A percentile compares a stretch with the other conserved stretches of the same genome.
Conservation (phyloP, 2,329 filamentous ascomycete genomes). For the Dissoconium aciculare region DNA sequence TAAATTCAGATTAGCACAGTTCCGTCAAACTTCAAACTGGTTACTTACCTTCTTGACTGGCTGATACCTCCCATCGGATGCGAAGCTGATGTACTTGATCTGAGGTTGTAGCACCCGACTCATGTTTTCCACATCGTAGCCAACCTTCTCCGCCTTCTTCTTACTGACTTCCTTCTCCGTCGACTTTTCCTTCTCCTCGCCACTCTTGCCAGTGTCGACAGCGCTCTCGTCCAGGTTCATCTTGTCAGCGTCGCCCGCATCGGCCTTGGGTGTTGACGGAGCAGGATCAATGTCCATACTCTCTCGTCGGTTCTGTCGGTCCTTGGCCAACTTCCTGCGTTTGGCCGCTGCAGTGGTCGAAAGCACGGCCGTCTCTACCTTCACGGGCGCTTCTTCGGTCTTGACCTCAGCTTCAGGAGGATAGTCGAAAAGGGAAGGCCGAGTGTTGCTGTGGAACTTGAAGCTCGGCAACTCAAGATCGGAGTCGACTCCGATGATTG, state of each 20-base stretch:
- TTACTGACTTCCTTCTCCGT: conserved; percentile 58
- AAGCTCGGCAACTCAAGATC: conserved; percentile 86
- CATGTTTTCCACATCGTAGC: conserved; percentile 95
- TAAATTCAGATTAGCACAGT: too few species aligned
- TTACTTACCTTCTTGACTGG: conserved; percentile 72
- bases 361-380: conserved; percentile 88
- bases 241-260: conserved; percentile 49
- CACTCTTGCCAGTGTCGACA: conserved; percentile 26
- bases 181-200: conserved; percentile 25
- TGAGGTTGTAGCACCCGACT: conserved; percentile 81
- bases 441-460: conserved; percentile 90
- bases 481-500: conserved; percentile 86
- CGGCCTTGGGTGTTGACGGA: conserved; percentile 55
- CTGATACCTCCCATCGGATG: conserved; percentile 67
- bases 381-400: conserved; percentile 77
- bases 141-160: conserved; percentile 87
- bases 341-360: conserved; percentile 96
- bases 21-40: too few species aligned
- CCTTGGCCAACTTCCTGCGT: conserved; percentile 84
- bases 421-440: conserved; percentile 93
- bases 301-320: conserved; percentile 73
- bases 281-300: conserved; percentile 89
- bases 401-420: conserved; percentile 94
- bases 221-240: conserved; percentile 53
- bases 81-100: conserved; percentile 90